phyloP scores from a whole-genome alignment of 257 asterid species.

The Solanum paucissectum region DNA sequence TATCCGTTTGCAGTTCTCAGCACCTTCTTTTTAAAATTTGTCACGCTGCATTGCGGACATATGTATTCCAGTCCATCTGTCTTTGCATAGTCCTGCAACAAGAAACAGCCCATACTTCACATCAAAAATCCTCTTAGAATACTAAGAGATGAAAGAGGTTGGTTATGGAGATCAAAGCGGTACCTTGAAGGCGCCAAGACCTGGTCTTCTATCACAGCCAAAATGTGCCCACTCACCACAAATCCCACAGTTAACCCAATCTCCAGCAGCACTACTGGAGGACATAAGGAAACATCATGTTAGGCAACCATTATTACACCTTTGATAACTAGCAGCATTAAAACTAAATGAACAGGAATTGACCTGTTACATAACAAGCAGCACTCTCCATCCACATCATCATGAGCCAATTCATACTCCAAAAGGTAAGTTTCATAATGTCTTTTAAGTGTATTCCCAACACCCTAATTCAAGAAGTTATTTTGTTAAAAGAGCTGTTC shows the following conservation, averaged over 20 bases:
- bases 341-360: not conserved
- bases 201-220: slow-evolving; percentile 93
- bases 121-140: not conserved
- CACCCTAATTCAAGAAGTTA: slow-evolving; percentile 55
- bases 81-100: slow-evolving; percentile 88
- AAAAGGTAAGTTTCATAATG: slow-evolving; percentile 95
- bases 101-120: not conserved
- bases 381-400: slow-evolving; percentile 98
- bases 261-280: slow-evolving; percentile 98
- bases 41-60: slow-evolving; percentile 93
- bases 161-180: not conserved
- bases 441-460: slow-evolving; percentile 92
- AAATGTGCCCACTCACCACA: slow-evolving; percentile 99
- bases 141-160: not conserved
- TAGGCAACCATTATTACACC: slow-evolving; percentile 7
- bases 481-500: not conserved
- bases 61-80: slow-evolving; percentile 98
- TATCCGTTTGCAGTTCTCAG: slow-evolving; percentile 62
- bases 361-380: slow-evolving; percentile 96
- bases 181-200: slow-evolving; percentile 98
- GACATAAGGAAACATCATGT: slow-evolving; percentile 8
- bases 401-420: slow-evolving; percentile 98
- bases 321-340: not conserved
- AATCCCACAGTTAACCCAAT: slow-evolving; percentile 96
- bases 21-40: slow-evolving; percentile 74